Conservation (phyloP, 2,329 filamentous ascomycete genomes). For the Alternaria consortialis region DNA sequence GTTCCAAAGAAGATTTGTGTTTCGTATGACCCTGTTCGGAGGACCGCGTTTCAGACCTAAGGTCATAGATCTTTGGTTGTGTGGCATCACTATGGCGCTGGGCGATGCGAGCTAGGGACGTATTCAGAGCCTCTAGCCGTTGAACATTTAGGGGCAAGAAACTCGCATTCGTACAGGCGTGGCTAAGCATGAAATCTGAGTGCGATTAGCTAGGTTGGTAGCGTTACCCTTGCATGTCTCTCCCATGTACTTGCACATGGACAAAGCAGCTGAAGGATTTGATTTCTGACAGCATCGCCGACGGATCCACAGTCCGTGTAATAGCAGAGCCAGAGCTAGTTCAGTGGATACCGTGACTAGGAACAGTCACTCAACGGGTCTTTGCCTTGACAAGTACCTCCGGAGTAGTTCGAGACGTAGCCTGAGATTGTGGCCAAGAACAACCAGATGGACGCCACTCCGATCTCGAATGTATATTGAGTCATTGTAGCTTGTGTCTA, state of each 20-base stretch:
- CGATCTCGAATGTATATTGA: background rate
- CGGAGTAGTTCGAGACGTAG: conserved; percentile 5
- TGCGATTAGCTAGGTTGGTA: background rate
- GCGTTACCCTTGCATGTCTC: conserved; percentile 1
- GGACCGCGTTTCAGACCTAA: background rate
- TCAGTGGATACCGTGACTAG: conserved; percentile 1
- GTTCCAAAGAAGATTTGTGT: conserved; percentile 1
- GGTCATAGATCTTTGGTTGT: background rate
- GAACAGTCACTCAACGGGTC: conserved; percentile 1
- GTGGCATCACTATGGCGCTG: background rate
- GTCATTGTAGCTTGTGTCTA: background rate
- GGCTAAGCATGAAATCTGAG: background rate
- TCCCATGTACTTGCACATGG: conserved; percentile 3
- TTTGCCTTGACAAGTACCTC: background rate
- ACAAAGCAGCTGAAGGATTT: conserved; percentile 2
- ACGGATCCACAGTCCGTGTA: conserved; percentile 2
- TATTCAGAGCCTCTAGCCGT: background rate
- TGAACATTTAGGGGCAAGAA: background rate
- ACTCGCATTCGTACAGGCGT: background rate
- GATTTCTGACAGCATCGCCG: conserved; percentile 5
- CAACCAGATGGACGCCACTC: conserved; percentile 6
- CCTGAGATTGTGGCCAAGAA: background rate
- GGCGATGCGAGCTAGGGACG: background rate
- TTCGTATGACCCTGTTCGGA: background rate
- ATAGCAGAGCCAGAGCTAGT: background rate